A percentile compares a stretch with the other conserved stretches of the same genome.
These are phyloP conservation scores for Tetrastigma voinierianum DNA, from an alignment of 164 flowering plant genomes.

Conservation along the genomic window DNA sequence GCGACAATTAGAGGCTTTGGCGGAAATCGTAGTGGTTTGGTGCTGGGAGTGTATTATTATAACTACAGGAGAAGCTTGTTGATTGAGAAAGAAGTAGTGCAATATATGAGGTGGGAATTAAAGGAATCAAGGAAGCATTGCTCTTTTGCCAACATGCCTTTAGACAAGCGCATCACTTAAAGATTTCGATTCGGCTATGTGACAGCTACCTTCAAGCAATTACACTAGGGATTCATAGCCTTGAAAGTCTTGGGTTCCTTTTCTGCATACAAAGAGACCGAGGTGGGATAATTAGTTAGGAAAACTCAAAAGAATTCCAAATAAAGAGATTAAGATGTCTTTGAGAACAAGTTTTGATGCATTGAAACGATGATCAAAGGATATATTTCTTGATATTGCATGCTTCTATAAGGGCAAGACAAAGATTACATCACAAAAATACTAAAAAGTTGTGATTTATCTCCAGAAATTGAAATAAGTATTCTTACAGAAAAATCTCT, in stretches of 20 bases:
- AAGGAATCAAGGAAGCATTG: background rate
- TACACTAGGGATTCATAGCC: background rate
- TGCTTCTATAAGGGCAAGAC: constrained; percentile 5
- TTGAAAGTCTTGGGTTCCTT: constrained; percentile 2
- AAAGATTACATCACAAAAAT: background rate
- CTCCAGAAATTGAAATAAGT: background rate
- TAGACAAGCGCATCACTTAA: background rate
- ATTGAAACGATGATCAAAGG: background rate
- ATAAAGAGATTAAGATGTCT: background rate
- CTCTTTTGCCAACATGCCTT: constrained; percentile 3
- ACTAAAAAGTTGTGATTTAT: background rate
- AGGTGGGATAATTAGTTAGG: background rate
- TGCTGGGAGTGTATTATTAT: background rate
- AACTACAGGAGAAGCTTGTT: background rate
- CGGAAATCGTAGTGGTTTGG: background rate
- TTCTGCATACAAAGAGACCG: background rate
- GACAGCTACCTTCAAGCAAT: background rate
- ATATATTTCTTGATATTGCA: background rate
- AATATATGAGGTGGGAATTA: background rate
- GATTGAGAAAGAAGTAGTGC: background rate
- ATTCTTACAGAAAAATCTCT: background rate
- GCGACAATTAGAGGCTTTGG: background rate
- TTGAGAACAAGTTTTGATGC: background rate
- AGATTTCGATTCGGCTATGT: background rate
- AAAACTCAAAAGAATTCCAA: background rate